Base-by-base conservation (phyloP, 768 basidiomycete genomes). In the Dendrothele bispora region DNA sequence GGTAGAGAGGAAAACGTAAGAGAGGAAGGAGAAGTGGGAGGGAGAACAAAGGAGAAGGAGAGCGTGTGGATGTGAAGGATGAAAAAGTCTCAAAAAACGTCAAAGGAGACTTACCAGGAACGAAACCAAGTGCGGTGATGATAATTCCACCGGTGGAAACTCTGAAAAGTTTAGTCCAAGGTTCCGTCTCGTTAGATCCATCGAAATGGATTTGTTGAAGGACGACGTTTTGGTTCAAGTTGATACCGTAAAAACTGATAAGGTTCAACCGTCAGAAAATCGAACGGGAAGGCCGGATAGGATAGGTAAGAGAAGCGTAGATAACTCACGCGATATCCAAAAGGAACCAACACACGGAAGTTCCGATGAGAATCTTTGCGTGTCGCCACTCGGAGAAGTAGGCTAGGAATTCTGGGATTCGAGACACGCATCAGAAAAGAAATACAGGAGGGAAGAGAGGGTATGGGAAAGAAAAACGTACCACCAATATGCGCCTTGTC, bases 361-460 rank as follows among this genome's bases (percentile, higher is more conserved):
- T 90, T 10, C 83, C 88, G 37, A 91, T 68, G 11, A 91, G 68
- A 18, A 83, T 61, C 57, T 83, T 86, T 3, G 73, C 68, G 46
- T 91, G 85, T 5, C 78, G 69, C 86, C 85, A 88, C 59, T 88
- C 77, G 5, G 78, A 79, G 61, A 90, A 86, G 65, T 91, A 90
- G 0, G 48, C 46, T 39, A 80, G 12, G 60, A 87, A 88, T 43
- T 88, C 88, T 78, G 29, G 12, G 50, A 50, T 3, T 3, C 30
- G n/a, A 8, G 36, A 25, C 18, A 43, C 20, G 43, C 30, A 34
- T 41, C 18, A 22, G 21, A 22, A 22, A n/a, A n/a, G n/a, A n/a
- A n/a, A n/a, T n/a, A n/a, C 26, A 45, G 36, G 41, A n/a, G 53
- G 27, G 15, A n/a, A n/a, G n/a, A n/a, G n/a, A n/a, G n/a, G n/a